Conservation (phyloP, 495 filamentous ascomycete genomes). For the Aspergillus funiculosus region DNA sequence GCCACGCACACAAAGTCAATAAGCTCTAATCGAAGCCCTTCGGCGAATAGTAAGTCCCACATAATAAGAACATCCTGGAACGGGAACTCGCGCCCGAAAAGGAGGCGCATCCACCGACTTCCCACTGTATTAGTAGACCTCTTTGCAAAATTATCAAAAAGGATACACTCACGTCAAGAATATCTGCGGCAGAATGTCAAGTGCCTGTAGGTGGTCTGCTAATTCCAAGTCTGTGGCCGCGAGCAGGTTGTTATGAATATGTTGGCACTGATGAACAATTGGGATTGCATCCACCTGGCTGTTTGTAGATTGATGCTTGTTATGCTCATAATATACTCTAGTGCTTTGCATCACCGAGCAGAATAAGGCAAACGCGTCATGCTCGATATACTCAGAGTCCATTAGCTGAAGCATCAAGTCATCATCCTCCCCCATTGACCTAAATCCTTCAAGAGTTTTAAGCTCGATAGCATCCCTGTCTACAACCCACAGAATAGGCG, state of each 20-base stretch:
- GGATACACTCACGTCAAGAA: slow-evolving; percentile 71
- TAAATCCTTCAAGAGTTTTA: slow-evolving; percentile 21
- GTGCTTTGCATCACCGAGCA: slow-evolving; percentile 79
- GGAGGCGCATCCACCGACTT: slow-evolving; percentile 88
- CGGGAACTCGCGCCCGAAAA: slow-evolving; percentile 90
- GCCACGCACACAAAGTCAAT: slow-evolving; percentile 86
- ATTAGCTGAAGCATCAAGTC: slow-evolving; percentile 58
- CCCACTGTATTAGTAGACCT: not conserved
- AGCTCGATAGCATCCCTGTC: slow-evolving; percentile 70
- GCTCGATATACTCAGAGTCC: slow-evolving; percentile 69
- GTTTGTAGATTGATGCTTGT: slow-evolving; percentile 35
- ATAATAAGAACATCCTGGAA: slow-evolving; percentile 77
- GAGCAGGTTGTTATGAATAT: slow-evolving; percentile 78
- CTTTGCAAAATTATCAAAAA: not conserved
- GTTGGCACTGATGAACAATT: slow-evolving; percentile 77
- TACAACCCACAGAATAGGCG: slow-evolving; percentile 84
- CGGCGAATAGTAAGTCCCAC: slow-evolving; percentile 89
- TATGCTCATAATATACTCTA: slow-evolving; percentile 77
- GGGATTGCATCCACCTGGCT: slow-evolving; percentile 54
- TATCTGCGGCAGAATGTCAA: slow-evolving; percentile 92
- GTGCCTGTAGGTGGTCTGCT: slow-evolving; percentile 70
- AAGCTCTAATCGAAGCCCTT: slow-evolving; percentile 74
- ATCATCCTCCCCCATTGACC: slow-evolving; percentile 27
- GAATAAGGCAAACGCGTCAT: slow-evolving; percentile 87
- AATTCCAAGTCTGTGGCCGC: slow-evolving; percentile 74